These are phyloP conservation scores for Oryza meridionalis DNA, from an alignment of 176 grass and related monocot genomes.

Conservation along the genomic window DNA sequence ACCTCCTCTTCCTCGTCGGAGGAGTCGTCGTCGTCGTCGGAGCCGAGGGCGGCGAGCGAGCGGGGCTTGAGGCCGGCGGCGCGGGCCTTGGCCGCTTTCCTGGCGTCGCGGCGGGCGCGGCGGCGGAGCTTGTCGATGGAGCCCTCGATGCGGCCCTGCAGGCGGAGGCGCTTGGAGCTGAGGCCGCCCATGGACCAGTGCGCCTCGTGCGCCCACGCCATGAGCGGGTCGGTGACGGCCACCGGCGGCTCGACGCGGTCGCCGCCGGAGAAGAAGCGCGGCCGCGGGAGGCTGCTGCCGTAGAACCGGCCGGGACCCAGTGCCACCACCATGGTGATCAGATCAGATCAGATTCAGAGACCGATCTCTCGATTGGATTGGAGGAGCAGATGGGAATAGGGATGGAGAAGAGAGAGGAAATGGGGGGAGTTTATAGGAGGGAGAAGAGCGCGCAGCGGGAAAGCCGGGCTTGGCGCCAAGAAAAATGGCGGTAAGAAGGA, in stretches of 20 bases:
- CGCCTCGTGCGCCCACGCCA: slow-evolving; percentile 74
- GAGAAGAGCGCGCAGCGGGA: slow-evolving; percentile 27
- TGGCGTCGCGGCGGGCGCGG: slow-evolving; percentile 33
- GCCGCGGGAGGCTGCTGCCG: slow-evolving; percentile 71
- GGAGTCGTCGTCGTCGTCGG: slow-evolving; percentile 31
- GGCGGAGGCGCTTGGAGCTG: slow-evolving; percentile 64
- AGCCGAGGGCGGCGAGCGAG: slow-evolving; percentile 38
- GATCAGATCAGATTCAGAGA: not conserved
- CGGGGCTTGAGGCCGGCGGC: slow-evolving; percentile 43
- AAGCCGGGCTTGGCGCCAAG: slow-evolving; percentile 49
- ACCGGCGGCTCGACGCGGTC: slow-evolving; percentile 73
- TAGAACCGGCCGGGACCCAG: slow-evolving; percentile 78
- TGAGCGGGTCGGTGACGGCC: slow-evolving; percentile 68
- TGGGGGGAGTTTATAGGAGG: slow-evolving; percentile 24
- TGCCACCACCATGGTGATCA: slow-evolving; percentile 65
- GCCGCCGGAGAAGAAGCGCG: slow-evolving; percentile 62
- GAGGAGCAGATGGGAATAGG: not conserved
- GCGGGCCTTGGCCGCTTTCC: slow-evolving; percentile 13
- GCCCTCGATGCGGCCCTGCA: slow-evolving; percentile 92
- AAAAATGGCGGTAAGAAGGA: slow-evolving; percentile 44
- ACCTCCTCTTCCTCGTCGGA: slow-evolving; percentile 39
- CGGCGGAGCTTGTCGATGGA: slow-evolving; percentile 76
- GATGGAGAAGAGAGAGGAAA: slow-evolving; percentile 15
- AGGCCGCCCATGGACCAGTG: slow-evolving; percentile 97
- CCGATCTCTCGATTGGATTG: not conserved